phyloP scores from a whole-genome alignment of 2,329 filamentous ascomycete genomes.

The Fulvia fulva region DNA sequence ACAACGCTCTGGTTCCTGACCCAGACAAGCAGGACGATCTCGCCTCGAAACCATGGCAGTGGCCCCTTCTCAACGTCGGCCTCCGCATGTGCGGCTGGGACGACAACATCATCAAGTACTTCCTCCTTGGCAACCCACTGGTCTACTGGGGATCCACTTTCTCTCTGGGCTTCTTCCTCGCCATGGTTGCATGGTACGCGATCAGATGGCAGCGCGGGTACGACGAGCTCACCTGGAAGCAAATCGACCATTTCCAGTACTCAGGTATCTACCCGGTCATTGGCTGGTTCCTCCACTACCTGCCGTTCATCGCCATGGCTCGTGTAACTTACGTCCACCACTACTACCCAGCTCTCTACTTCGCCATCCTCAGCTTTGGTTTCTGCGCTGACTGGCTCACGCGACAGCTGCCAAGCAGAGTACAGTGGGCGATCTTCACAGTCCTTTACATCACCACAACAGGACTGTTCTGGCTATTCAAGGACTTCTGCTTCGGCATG shows the following conservation, averaged over 20 bases:
- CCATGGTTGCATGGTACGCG: conserved; percentile 77
- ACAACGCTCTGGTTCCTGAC: conserved; percentile 95
- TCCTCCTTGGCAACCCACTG: conserved; percentile 91
- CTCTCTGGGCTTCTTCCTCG: conserved; percentile 67
- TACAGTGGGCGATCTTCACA: conserved; percentile 68
- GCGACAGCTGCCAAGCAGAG: conserved; percentile 57
- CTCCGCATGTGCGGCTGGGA: conserved; percentile 99
- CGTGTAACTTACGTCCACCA: conserved; percentile 99
- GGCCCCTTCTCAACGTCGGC: conserved; percentile 92
- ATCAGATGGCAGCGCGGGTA: conserved; percentile 96
- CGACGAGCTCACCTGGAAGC: conserved; percentile 69
- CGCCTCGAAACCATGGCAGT: conserved; percentile 96
- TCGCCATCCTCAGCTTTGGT: conserved; percentile 83
- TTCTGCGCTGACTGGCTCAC: conserved; percentile 86
- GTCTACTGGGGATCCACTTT: conserved; percentile 94
- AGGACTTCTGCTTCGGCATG: conserved; percentile 96
- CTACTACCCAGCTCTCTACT: conserved; percentile 98
- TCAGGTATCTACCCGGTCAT: conserved; percentile 84
- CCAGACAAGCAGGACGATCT: conserved; percentile 99
- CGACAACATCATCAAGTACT: conserved; percentile 93
- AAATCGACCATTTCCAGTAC: conserved; percentile 94
- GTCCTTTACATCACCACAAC: conserved; percentile 70
- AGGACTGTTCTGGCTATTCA: conserved; percentile 83
- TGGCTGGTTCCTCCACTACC: conserved; percentile 94
- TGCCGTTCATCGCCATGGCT: conserved; percentile 95